A percentile compares a stretch with the other conserved stretches of the same genome.
Conservation (phyloP, 2,329 filamentous ascomycete genomes). For the Fusarium piperis region DNA sequence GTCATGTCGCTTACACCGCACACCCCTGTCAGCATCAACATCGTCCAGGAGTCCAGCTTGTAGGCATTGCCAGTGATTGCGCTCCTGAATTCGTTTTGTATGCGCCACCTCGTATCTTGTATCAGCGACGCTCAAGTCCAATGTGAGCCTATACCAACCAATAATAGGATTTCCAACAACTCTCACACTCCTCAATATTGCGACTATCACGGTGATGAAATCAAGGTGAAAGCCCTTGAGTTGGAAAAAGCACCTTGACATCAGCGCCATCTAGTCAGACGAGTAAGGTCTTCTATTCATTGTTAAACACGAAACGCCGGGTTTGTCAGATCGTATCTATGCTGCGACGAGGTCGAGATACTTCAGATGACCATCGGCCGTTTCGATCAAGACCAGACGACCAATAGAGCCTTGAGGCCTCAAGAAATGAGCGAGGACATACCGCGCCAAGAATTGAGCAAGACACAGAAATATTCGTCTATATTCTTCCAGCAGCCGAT, state of each 20-base stretch:
- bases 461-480: slow-evolving; percentile 17
- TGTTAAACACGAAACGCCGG: background rate
- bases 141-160: background rate
- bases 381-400: no score
- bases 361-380: no score
- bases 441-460: background rate
- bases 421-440: background rate
- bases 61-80: background rate
- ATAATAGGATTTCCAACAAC: background rate
- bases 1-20: no score
- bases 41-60: no score
- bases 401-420: background rate
- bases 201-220: background rate
- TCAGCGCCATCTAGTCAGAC: background rate
- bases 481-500: slow-evolving; percentile 27
- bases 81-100: background rate
- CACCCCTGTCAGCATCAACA: no score
- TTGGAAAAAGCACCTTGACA: background rate
- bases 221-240: background rate
- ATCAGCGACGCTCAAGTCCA: background rate
- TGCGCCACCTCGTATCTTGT: background rate
- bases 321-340: no score
- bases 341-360: no score
- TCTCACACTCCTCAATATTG: background rate
- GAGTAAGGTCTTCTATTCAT: background rate